Conservation (phyloP, 345 rosid species). For the Citrus glauca region DNA sequence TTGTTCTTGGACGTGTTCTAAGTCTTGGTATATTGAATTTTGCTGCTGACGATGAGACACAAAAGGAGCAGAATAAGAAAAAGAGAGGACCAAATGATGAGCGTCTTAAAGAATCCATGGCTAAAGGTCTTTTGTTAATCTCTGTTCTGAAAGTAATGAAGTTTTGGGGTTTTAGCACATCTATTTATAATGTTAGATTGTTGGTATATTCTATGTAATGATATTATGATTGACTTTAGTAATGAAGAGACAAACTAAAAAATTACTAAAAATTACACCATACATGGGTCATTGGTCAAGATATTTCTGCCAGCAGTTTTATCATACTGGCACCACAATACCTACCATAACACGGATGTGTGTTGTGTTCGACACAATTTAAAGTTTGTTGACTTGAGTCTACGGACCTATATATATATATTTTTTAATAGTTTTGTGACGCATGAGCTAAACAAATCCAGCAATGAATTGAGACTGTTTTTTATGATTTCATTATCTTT, state of each 20-base stretch:
- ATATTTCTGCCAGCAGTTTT: background rate
- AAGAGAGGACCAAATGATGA: slow-evolving; percentile 3
- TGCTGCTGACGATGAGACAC: background rate
- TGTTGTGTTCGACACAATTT: background rate
- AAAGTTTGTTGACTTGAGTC: background rate
- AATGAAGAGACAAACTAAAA: no score
- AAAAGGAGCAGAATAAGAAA: background rate
- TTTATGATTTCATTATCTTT: no score
- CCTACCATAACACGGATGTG: background rate
- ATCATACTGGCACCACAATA: background rate
- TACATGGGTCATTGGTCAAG: no score
- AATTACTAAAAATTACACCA: background rate
- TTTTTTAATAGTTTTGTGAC: background rate
- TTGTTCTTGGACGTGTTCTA: background rate
- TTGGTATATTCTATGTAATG: background rate
- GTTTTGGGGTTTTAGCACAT: no score
- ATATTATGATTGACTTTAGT: background rate
- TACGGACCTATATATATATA: no score
- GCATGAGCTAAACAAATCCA: background rate
- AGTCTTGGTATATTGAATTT: slow-evolving; percentile 15
- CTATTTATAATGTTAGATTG: background rate
- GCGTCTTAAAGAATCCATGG: background rate
- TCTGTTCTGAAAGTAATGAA: no score
- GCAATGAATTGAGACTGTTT: background rate
- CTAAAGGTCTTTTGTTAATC: background rate